phyloP scores from a whole-genome alignment of 768 basidiomycete genomes.

The Obba rivulosa region DNA sequence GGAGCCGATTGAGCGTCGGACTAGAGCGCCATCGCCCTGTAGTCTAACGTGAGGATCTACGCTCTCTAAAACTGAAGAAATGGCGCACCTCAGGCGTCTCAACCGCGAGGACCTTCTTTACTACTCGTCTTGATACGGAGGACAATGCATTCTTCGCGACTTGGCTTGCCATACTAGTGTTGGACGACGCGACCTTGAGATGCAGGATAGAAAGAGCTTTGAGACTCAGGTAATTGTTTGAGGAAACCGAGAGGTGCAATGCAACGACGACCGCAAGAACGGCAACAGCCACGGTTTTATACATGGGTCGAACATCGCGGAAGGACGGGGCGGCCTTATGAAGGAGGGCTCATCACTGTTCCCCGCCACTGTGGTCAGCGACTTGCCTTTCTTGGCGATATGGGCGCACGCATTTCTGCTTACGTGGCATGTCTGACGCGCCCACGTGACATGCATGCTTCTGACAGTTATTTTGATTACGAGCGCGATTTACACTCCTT shows the following conservation, averaged over 20 bases:
- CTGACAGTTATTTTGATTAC: not conserved
- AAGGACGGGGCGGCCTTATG: slow-evolving; percentile 4
- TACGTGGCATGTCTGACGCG: not conserved
- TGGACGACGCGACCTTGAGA: not conserved
- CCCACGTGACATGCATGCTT: too few species aligned
- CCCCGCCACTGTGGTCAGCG: not conserved
- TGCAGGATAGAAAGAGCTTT: not conserved
- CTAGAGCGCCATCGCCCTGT: slow-evolving; percentile 79
- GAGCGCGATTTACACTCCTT: not conserved
- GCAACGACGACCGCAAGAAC: slow-evolving; percentile 8
- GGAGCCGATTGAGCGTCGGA: slow-evolving; percentile 83
- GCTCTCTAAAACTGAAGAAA: not conserved
- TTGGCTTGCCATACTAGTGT: not conserved
- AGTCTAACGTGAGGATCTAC: not conserved
- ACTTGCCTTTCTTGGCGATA: slow-evolving; percentile 2
- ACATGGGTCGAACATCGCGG: slow-evolving; percentile 11
- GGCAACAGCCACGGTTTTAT: slow-evolving; percentile 12
- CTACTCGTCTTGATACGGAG: slow-evolving; percentile 51
- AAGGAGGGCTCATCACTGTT: not conserved
- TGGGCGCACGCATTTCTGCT: slow-evolving; percentile 3
- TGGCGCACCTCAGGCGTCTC: slow-evolving; percentile 62
- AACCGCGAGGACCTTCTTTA: slow-evolving; percentile 72
- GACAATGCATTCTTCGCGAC: not conserved
- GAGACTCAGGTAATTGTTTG: not conserved
- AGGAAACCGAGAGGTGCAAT: slow-evolving; percentile 2